Base-by-base conservation (phyloP, 768 basidiomycete species). In the Scleroderma bovista region DNA sequence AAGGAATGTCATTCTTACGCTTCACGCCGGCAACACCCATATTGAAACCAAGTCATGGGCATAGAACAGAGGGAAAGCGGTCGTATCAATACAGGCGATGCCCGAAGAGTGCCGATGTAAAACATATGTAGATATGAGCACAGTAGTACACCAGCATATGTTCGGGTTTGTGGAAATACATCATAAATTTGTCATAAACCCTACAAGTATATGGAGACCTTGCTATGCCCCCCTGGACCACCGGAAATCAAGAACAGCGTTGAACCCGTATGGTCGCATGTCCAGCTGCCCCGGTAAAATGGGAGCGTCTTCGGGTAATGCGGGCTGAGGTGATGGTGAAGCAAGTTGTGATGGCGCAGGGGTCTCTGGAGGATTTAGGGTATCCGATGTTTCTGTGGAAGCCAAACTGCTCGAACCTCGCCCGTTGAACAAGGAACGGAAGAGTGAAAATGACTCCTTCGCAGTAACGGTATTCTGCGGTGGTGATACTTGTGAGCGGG, bases 171-270 rank as follows among this genome's bases (percentile, higher is more conserved):
- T 51, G 54, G 17, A 52, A 43, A 56, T 65, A 64, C 57, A 66
- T 47, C 51, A 50, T 13, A 16, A 44, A 55, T 48, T 40, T 48
- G 32, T 24, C n/a, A 1, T 13, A 40, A 22, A n/a, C n/a, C n/a
- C n/a, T n/a, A n/a, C n/a, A n/a, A 52, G 55, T 42, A 19, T 6
- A 13, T 26, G 26, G 50, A 33, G 37, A 20, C 39, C 58, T 15
- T 15, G 44, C 41, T 54, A 66, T 16, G 57, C 42, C 32, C 26
- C 52, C 44, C 40, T 57, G 24, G 76, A 75, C 88, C 86, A 89
- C 43, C 83, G 74, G 62, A 91, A 80, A 62, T 93, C 90, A 38
- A 93, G 50, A 34, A 89, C 70, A 50, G 91, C 68, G 38, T 79
- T 81, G 39, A 93, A 69, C 9, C 89, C 89, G 65, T 84, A 81